A percentile compares a stretch with the other conserved stretches of the same genome.
Evolutionary conservation across 257 asterid species (phyloP).

Genomic region (Hygrophila difformis): DNA sequence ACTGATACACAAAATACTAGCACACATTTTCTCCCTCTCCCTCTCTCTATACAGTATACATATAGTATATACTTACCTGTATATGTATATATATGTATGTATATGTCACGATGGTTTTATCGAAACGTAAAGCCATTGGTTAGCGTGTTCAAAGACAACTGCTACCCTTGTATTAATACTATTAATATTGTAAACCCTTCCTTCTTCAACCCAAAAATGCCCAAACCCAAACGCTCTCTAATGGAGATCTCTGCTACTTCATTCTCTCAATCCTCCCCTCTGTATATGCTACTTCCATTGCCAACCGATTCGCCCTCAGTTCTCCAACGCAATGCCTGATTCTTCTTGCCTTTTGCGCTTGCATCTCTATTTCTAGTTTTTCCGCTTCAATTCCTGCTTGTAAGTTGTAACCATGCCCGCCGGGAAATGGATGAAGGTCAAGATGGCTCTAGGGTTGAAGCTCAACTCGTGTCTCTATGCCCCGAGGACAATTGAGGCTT

Average conservation of each 20-base stretch:
- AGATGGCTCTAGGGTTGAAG: slow-evolving; percentile 56
- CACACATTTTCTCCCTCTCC: no score
- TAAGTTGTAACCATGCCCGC: slow-evolving; percentile 36
- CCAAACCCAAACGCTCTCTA: no score
- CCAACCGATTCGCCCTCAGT: no score
- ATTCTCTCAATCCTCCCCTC: background rate
- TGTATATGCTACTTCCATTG: no score
- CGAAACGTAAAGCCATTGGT: slow-evolving; percentile 58
- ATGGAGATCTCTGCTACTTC: background rate
- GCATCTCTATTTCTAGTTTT: background rate
- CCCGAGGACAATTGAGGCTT: slow-evolving; percentile 37
- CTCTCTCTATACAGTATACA: no score
- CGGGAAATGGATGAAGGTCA: slow-evolving; percentile 76
- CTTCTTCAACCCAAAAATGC: no score
- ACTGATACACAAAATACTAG: no score
- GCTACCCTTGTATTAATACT: no score
- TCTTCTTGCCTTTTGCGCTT: no score
- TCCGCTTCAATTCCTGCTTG: slow-evolving; percentile 9
- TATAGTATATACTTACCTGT: no score
- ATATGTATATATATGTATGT: background rate
- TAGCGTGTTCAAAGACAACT: slow-evolving; percentile 41
- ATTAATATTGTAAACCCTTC: no score
- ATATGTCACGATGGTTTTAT: background rate
- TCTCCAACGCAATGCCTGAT: no score
- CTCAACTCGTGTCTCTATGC: slow-evolving; percentile 45